phyloP scores from a whole-genome alignment of 2,329 filamentous ascomycete species.

The Phoma herbarum region DNA sequence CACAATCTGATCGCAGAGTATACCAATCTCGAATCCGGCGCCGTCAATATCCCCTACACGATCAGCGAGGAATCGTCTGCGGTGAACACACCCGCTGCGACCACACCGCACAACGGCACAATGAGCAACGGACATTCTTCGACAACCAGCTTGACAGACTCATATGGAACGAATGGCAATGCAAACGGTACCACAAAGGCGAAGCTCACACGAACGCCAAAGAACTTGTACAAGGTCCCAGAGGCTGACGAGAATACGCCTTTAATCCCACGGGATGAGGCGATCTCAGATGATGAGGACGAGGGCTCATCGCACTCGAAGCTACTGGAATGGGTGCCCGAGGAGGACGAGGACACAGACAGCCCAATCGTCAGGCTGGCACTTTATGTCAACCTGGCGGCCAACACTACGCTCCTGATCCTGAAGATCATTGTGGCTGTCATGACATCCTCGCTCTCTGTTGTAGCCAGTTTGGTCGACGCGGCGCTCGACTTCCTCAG shows the following conservation, averaged over 20 bases:
- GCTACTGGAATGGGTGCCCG: constrained; percentile 72
- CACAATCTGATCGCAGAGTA: constrained; percentile 94
- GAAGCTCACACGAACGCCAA: constrained; percentile 68
- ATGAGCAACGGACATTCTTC: constrained; percentile 25
- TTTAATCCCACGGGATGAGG: constrained; percentile 57
- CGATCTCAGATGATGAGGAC: constrained; percentile 56
- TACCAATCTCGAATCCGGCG: constrained; percentile 67
- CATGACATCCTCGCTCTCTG: constrained; percentile 81
- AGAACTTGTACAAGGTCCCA: constrained; percentile 79
- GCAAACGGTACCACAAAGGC: constrained; percentile 30
- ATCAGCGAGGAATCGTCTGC: constrained; percentile 73
- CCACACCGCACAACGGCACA: constrained; percentile 30
- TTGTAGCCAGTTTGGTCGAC: constrained; percentile 81
- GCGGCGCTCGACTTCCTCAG: constrained; percentile 82
- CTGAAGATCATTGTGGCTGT: constrained; percentile 81
- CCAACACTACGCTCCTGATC: constrained; percentile 77
- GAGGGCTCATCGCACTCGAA: constrained; percentile 51
- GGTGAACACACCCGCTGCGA: constrained; percentile 26
- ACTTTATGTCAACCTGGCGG: constrained; percentile 84
- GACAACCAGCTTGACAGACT: constrained; percentile 37
- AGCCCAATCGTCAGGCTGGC: constrained; percentile 83
- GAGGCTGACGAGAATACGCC: constrained; percentile 72
- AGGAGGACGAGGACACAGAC: constrained; percentile 76
- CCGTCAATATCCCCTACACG: constrained; percentile 73
- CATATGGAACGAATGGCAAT: constrained; percentile 40